A percentile compares a stretch with the other conserved stretches of the same genome.
These are phyloP conservation scores for Zizania palustris DNA, from an alignment of 202 grass and related monocot genomes.

Conservation along the genomic window DNA sequence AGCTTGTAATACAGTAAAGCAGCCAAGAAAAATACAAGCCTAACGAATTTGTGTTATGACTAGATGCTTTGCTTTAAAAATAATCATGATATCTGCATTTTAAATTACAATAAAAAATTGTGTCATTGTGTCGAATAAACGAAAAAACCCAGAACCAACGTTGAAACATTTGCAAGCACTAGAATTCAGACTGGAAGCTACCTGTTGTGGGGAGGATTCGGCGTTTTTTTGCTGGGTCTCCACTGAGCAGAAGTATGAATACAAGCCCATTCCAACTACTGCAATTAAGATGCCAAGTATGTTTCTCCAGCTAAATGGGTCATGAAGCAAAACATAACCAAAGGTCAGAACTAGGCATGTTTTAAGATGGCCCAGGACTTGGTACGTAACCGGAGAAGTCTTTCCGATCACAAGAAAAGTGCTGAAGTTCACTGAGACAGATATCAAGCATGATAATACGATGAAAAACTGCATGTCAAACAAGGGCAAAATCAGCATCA, in stretches of 20 bases:
- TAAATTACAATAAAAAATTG: not conserved
- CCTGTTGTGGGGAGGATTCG: slow-evolving; percentile 59
- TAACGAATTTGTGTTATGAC: not conserved
- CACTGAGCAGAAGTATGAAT: slow-evolving; percentile 67
- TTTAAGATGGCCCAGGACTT: slow-evolving; percentile 86
- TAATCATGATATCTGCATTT: not conserved
- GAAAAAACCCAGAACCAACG: slow-evolving; percentile 8
- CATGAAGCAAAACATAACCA: slow-evolving; percentile 86
- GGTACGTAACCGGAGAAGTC: slow-evolving; percentile 85
- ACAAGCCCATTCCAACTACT: slow-evolving; percentile 74
- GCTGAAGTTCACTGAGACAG: slow-evolving; percentile 80
- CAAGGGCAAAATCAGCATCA: slow-evolving; percentile 45
- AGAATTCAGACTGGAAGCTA: slow-evolving; percentile 33
- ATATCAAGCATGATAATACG: slow-evolving; percentile 69
- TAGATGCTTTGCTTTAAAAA: not conserved
- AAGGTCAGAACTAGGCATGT: slow-evolving; percentile 82
- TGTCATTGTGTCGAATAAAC: not conserved
- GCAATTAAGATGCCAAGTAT: slow-evolving; percentile 77
- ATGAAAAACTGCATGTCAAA: slow-evolving; percentile 66
- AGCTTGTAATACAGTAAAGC: not conserved
- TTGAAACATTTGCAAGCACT: not conserved
- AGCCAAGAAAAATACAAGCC: not conserved
- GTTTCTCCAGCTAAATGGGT: slow-evolving; percentile 98
- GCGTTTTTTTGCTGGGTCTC: slow-evolving; percentile 56
- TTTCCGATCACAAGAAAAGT: slow-evolving; percentile 81